Conservation (phyloP, 345 rosid genomes). For the Isatis tinctoria region DNA sequence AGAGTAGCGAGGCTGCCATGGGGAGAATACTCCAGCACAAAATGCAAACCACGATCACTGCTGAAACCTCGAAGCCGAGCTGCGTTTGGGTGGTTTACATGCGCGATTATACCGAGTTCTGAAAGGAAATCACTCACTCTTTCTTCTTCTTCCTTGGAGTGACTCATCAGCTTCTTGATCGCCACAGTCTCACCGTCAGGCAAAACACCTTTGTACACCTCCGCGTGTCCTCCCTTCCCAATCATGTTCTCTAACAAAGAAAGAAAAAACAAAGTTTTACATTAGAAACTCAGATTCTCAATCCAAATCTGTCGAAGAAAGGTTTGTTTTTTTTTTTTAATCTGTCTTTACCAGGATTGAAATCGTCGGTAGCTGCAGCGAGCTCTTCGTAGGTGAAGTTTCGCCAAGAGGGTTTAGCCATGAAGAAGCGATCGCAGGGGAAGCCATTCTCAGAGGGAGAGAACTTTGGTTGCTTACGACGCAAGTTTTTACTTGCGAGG, state of each 20-base stretch:
- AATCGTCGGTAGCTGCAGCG: slow-evolving; percentile 57
- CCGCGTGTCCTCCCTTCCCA: slow-evolving; percentile 87
- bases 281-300: not conserved
- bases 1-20: slow-evolving; percentile 76
- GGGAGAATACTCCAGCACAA: slow-evolving; percentile 74
- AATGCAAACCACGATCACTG: slow-evolving; percentile 69
- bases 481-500: slow-evolving; percentile 42
- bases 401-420: slow-evolving; percentile 66
- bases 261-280: not conserved
- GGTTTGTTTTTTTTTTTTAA: not conserved
- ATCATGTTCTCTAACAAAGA: slow-evolving; percentile 59
- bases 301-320: not conserved
- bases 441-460: slow-evolving; percentile 36
- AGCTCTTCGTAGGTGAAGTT: slow-evolving; percentile 63
- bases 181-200: slow-evolving; percentile 67
- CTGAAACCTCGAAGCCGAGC: slow-evolving; percentile 80
- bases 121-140: slow-evolving; percentile 64
- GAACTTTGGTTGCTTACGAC: slow-evolving; percentile 44
- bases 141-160: slow-evolving; percentile 55
- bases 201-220: slow-evolving; percentile 73
- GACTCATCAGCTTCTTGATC: slow-evolving; percentile 64
- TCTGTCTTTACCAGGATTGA: slow-evolving; percentile 48
- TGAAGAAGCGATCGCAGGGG: slow-evolving; percentile 30
- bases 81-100: slow-evolving; percentile 80
- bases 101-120: slow-evolving; percentile 96